Percentiles rank a stretch among this genome's conserved stretches.
These are phyloP conservation scores for Eucalyptus sideroxylon DNA, from an alignment of 345 rosid species.

Conservation along the genomic window DNA sequence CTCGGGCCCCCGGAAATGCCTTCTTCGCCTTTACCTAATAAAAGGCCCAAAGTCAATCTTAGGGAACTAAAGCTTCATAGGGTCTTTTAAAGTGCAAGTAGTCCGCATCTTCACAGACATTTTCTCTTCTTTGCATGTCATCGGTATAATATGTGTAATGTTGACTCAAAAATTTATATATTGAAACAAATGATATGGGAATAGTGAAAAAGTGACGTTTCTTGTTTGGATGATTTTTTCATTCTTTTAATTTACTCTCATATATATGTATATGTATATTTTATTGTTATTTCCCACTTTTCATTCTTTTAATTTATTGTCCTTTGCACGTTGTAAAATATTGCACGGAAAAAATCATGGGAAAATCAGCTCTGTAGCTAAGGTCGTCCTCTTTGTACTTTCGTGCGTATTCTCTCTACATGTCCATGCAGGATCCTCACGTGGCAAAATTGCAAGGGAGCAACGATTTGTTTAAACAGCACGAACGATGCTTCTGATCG, in stretches of 20 bases:
- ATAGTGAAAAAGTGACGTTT: not conserved
- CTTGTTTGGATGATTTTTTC: not conserved
- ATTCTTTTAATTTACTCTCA: not conserved
- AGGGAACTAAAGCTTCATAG: too few relatives aligned
- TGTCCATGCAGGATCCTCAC: not conserved
- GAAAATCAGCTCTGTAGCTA: not conserved
- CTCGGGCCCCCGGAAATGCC: too few relatives aligned
- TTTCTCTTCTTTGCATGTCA: too few relatives aligned
- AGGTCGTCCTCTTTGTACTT: not conserved
- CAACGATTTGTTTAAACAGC: not conserved
- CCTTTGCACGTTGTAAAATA: not conserved
- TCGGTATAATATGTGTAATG: too few relatives aligned
- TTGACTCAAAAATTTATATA: too few relatives aligned
- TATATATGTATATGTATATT: too few relatives aligned
- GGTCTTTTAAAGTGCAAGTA: too few relatives aligned
- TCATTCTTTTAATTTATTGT: not conserved
- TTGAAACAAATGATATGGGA: not conserved
- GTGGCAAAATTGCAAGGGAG: not conserved
- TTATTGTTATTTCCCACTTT: not conserved
- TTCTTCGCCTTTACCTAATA: too few relatives aligned
- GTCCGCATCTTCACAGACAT: too few relatives aligned
- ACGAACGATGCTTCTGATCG: not conserved
- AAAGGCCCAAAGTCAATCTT: too few relatives aligned
- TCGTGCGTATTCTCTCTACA: not conserved
- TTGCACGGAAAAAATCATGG: not conserved